phyloP scores from a whole-genome alignment of 139 green algal species.

The Micractinium conductrix region DNA sequence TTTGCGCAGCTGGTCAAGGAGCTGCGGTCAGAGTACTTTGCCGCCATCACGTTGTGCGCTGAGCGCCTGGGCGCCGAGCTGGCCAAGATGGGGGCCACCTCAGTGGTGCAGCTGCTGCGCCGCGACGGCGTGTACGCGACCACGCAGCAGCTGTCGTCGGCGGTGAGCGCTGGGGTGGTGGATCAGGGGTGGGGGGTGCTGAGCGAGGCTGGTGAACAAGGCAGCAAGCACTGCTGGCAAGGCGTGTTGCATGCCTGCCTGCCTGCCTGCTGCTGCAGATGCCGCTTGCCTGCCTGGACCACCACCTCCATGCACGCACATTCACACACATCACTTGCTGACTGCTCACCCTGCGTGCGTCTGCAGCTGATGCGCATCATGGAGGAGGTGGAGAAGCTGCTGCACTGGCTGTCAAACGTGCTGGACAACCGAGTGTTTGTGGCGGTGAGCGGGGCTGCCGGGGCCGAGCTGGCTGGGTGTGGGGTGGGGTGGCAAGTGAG shows the following conservation, averaged over 20 bases:
- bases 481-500: no score
- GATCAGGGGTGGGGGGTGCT: background rate
- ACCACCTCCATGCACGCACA: background rate
- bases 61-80: constrained; percentile 52
- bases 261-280: background rate
- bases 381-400: constrained; percentile 51
- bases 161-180: no score
- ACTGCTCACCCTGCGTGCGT: background rate
- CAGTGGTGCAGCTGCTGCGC: constrained; percentile 47
- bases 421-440: constrained; percentile 66
- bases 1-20: constrained; percentile 73
- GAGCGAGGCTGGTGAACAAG: background rate
- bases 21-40: constrained; percentile 66
- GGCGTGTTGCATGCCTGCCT: background rate
- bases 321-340: background rate
- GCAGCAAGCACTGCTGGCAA: background rate
- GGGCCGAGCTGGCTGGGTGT: no score
- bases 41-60: constrained; percentile 53
- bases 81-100: constrained; percentile 19
- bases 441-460: no score
- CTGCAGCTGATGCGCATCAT: constrained; percentile 39
- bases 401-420: constrained; percentile 49
- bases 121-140: constrained; percentile 45
- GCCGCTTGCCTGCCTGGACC: background rate
- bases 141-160: constrained; percentile 18